Conservation (phyloP, 2,329 filamentous ascomycete genomes). For the Cercospora sesami region DNA sequence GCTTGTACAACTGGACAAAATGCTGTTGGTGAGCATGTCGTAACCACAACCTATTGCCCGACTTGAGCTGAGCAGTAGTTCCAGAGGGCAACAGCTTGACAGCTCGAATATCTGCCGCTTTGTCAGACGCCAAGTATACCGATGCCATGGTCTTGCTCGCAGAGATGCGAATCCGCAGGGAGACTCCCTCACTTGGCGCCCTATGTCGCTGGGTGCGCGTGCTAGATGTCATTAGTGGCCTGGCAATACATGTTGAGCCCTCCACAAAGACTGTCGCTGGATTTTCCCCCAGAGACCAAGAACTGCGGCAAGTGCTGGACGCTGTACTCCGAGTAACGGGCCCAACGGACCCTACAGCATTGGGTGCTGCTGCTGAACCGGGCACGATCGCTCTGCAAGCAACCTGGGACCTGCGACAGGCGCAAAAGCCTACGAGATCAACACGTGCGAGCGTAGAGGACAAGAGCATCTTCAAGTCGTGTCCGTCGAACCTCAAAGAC, state of each 20-base stretch:
- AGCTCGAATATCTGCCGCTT: slow-evolving; percentile 63
- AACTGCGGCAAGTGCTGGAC: slow-evolving; percentile 63
- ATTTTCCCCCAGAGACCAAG: slow-evolving; percentile 52
- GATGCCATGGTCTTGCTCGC: slow-evolving; percentile 67
- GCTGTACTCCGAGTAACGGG: slow-evolving; percentile 64
- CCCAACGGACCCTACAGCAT: slow-evolving; percentile 52
- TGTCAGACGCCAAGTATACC: slow-evolving; percentile 64
- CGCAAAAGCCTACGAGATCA: slow-evolving; percentile 43
- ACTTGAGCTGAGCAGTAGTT: neutral
- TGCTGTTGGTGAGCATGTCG: slow-evolving; percentile 36
- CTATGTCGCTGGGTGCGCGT: slow-evolving; percentile 72
- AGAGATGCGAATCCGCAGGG: slow-evolving; percentile 67
- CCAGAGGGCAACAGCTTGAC: slow-evolving; percentile 64
- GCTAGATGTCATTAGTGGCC: slow-evolving; percentile 66
- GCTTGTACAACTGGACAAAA: slow-evolving; percentile 67
- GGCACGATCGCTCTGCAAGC: slow-evolving; percentile 60
- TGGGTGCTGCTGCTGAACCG: slow-evolving; percentile 17
- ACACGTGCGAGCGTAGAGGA: slow-evolving; percentile 62
- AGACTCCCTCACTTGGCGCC: slow-evolving; percentile 67
- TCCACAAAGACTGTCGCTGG: slow-evolving; percentile 39
- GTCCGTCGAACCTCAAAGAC: slow-evolving; percentile 42
- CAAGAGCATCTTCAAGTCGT: slow-evolving; percentile 52
- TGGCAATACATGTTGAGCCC: slow-evolving; percentile 57
- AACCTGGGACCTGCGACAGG: slow-evolving; percentile 60
- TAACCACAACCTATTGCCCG: neutral